Conservation (phyloP, 352 stramenopile genomes). For the Pythium aristosporum region DNA sequence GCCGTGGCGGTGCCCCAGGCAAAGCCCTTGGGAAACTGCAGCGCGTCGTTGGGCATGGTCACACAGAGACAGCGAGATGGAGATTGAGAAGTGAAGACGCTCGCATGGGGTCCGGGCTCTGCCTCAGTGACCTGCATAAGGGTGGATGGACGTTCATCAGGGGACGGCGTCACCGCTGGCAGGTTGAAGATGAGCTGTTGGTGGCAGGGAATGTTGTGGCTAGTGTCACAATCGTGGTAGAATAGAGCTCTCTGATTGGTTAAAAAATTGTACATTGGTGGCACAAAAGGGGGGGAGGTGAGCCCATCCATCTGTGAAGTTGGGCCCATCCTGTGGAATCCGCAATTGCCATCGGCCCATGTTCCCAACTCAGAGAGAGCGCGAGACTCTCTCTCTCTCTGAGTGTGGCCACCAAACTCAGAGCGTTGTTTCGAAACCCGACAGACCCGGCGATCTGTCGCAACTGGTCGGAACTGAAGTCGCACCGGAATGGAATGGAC, state of each 20-base stretch:
- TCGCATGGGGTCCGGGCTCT: too few relatives aligned
- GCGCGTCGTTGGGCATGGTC: neutral
- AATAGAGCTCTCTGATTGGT: slow-evolving; percentile 11
- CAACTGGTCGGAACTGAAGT: neutral
- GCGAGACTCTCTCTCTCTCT: neutral
- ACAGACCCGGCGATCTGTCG: too few relatives aligned
- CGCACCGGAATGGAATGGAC: neutral
- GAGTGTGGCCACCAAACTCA: neutral
- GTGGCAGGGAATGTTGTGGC: neutral
- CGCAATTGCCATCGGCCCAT: neutral
- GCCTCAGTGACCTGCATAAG: too few relatives aligned
- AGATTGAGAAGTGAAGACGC: neutral
- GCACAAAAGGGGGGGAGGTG: neutral
- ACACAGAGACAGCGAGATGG: neutral
- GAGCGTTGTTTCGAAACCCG: too few relatives aligned
- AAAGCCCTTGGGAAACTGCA: slow-evolving; percentile 57
- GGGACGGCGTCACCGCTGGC: neutral
- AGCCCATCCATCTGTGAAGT: neutral
- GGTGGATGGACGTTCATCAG: neutral
- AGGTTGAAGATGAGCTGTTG: slow-evolving; percentile 17
- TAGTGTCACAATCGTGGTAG: slow-evolving; percentile 2
- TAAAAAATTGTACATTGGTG: slow-evolving; percentile 10
- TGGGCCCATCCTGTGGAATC: neutral
- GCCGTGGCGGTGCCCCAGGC: slow-evolving; percentile 88
- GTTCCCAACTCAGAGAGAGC: too few relatives aligned